Conservation (phyloP, 345 rosid species). For the Streptanthus diversifolius region DNA sequence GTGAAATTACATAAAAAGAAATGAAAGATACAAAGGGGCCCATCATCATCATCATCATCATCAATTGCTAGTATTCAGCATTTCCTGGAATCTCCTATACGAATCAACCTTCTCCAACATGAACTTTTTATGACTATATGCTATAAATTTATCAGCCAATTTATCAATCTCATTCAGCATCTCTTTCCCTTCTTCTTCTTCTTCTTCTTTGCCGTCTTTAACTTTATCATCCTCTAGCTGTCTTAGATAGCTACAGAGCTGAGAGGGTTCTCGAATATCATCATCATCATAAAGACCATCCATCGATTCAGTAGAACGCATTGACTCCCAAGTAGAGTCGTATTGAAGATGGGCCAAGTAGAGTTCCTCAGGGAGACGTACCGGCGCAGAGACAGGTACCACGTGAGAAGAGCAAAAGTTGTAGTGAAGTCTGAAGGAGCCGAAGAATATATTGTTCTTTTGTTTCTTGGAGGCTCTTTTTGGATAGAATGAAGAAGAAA, state of each 20-base stretch:
- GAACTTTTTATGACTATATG: slow-evolving; percentile 81
- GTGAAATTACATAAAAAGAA: slow-evolving; percentile 24
- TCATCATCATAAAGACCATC: neutral
- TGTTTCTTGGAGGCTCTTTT: slow-evolving; percentile 41
- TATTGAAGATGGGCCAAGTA: slow-evolving; percentile 45
- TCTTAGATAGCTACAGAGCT: slow-evolving; percentile 57
- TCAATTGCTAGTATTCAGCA: slow-evolving; percentile 69
- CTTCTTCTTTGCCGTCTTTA: neutral
- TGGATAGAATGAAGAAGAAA: slow-evolving; percentile 42
- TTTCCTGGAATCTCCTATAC: slow-evolving; percentile 80
- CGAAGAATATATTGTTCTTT: slow-evolving; percentile 52
- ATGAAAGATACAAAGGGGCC: slow-evolving; percentile 7
- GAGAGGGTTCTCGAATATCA: slow-evolving; percentile 30
- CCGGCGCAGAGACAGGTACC: slow-evolving; percentile 50
- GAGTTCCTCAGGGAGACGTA: slow-evolving; percentile 39
- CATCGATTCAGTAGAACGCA: slow-evolving; percentile 26
- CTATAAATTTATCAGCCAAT: slow-evolving; percentile 81
- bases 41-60: slow-evolving; percentile 13
- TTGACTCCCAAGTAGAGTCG: slow-evolving; percentile 53
- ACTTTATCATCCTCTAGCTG: slow-evolving; percentile 66
- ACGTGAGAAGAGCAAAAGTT: slow-evolving; percentile 89
- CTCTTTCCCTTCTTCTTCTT: slow-evolving; percentile 15
- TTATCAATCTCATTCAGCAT: slow-evolving; percentile 63
- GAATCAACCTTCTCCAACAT: slow-evolving; percentile 94
- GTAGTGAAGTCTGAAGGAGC: slow-evolving; percentile 85